Evolutionary conservation across 805 yeast genomes (phyloP), one percentile per base, ranked within the genome.

Genomic region (Metschnikowia orientalis): DNA sequence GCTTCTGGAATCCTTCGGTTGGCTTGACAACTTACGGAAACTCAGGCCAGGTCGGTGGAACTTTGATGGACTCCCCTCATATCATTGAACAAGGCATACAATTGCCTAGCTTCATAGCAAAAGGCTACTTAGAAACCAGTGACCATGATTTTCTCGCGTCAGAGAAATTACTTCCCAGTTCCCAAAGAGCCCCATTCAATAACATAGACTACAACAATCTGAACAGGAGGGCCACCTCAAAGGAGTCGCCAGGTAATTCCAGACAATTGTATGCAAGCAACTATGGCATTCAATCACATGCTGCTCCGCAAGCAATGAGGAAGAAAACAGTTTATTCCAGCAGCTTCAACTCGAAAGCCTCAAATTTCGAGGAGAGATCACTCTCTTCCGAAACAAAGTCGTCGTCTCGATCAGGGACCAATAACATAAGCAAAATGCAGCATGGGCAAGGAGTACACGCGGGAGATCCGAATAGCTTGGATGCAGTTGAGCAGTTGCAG

Each of bases 401-500:
- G 33, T 29, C 32, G 11, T 22, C 32, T 16, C 32, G 11, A 11
- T 29, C 32, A 16, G 32, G 23, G 13, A 22, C 32, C 15, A 29
- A 29, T 26, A 29, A 22, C 23, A 16, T 22, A 15, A 15, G 19
- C 10, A 29, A 23, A 22, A 12, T 16, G 8, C 23, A 29, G 26
- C 21, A 11, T 29, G 26, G 11, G 20, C 26, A 22, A 11, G 17
- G 15, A 19, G 15, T 22, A 16, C 26, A 29, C 8, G 14, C 26
- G 15, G n/a, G n/a, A n/a, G n/a, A n/a, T n/a, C n/a, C n/a, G n/a
- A 29, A 22, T n/a, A 17, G 26, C 11, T 22, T 26, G 6, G 42
- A 35, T 16, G 23, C 40, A 18, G 20, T 47, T 10, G 75, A 71
- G 28, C 56, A 61, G 33, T 53, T 73, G 35, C 69, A 67, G 43